Evolutionary conservation across 2,329 filamentous ascomycete genomes (phyloP).

Genomic region (Pseudocercospora pini-densiflorae): DNA sequence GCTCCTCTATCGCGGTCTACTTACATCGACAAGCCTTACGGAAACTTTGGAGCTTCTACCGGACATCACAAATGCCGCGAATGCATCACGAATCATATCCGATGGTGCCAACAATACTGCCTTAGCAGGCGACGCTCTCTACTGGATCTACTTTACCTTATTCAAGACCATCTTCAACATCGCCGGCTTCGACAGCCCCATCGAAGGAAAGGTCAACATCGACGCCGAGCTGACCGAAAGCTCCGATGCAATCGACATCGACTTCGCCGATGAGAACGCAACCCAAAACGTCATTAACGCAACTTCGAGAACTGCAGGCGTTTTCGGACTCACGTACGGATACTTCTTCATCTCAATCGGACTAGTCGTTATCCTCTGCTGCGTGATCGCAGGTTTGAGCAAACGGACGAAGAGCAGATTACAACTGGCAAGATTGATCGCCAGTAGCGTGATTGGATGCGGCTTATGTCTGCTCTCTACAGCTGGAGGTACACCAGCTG

Average conservation of each 20-base stretch:
- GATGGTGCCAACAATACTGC: constrained; percentile 1
- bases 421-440: constrained; percentile 25
- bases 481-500: neutral
- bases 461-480: constrained; percentile 12
- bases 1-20: constrained; percentile 20
- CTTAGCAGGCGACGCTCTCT: constrained; percentile 9
- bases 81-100: constrained; percentile 17
- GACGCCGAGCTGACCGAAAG: neutral
- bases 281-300: constrained; percentile 8
- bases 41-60: constrained; percentile 18
- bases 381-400: constrained; percentile 34
- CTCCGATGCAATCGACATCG: constrained; percentile 1
- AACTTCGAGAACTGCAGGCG: constrained; percentile 9
- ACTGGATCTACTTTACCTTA: constrained; percentile 20
- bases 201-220: neutral
- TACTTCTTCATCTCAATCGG: constrained; percentile 39
- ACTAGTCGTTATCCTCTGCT: constrained; percentile 35
- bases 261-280: constrained; percentile 7
- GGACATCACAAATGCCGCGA: constrained; percentile 16
- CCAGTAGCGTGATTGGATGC: constrained; percentile 15
- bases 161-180: constrained; percentile 24
- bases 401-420: constrained; percentile 10
- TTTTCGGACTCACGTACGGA: constrained; percentile 36
- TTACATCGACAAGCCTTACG: constrained; percentile 9
- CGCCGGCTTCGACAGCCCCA: constrained; percentile 20